Percentiles rank a stretch among this genome's conserved stretches.
These are phyloP conservation scores for Tetrahymena thermophila DNA, from an alignment of 73 alveolate species.

Conservation along the genomic window DNA sequence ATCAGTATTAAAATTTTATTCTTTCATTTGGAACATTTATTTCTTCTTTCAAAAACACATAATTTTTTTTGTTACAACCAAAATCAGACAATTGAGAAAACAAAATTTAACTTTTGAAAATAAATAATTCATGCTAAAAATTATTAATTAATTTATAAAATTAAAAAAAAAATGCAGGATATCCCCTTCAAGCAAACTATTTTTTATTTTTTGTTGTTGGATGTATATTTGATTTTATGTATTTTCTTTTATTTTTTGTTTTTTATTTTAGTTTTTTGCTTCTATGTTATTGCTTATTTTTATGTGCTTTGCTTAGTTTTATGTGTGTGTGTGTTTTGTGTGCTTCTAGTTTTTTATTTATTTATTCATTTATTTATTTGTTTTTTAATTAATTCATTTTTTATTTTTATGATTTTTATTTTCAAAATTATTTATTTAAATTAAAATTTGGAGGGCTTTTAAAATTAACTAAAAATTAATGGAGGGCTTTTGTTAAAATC, in stretches of 20 bases:
- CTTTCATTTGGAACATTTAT: no score
- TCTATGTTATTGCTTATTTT: background rate
- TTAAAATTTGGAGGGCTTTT: background rate
- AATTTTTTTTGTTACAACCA: no score
- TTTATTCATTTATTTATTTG: background rate
- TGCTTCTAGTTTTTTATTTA: background rate
- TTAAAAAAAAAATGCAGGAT: background rate
- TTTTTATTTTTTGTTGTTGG: background rate
- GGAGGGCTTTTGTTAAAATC: background rate
- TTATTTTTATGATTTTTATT: background rate
- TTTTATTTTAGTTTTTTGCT: background rate
- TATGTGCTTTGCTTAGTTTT: background rate
- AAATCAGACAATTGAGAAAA: no score
- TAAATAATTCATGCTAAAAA: no score
- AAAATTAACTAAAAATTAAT: background rate
- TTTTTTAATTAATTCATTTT: background rate
- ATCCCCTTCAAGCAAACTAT: background rate
- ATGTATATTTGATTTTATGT: background rate
- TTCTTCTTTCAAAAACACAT: no score
- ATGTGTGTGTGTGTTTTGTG: background rate
- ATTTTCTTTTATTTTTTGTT: background rate
- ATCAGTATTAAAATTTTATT: no score
- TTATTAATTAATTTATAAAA: no score
- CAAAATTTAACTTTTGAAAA: no score
- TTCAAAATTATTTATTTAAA: background rate